A percentile compares a stretch with the other conserved stretches of the same genome.
phyloP scores from a whole-genome alignment of 2,329 filamentous ascomycete species.

The Metarhizium album region DNA sequence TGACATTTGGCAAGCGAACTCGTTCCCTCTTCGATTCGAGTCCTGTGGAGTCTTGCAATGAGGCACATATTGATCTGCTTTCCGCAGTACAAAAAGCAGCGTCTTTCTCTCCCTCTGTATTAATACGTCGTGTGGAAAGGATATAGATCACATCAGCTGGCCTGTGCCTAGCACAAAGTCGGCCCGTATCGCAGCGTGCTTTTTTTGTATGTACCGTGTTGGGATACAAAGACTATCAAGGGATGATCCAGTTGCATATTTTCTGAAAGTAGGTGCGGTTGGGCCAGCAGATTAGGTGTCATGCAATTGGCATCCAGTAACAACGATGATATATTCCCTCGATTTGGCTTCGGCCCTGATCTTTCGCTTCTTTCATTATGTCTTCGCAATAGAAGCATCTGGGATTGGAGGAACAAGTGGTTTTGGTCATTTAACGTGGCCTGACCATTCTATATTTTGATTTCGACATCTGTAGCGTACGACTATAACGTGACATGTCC shows the following conservation, averaged over 20 bases:
- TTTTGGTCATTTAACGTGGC: background rate
- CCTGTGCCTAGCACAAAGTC: background rate
- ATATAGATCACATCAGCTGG: conserved; percentile 13
- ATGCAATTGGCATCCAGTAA: background rate
- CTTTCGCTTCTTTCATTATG: background rate
- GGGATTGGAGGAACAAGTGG: background rate
- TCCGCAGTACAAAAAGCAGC: conserved; percentile 7
- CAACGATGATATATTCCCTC: background rate
- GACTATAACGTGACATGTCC: background rate
- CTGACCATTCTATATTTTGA: background rate
- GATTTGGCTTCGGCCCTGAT: background rate
- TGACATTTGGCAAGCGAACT: conserved; percentile 12
- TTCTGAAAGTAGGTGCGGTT: background rate
- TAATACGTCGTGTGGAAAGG: conserved; percentile 16
- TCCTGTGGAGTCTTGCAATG: conserved; percentile 7
- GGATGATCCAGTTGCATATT: background rate
- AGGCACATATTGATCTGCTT: conserved; percentile 9
- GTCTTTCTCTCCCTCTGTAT: conserved; percentile 17
- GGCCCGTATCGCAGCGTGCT: background rate
- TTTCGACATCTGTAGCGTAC: background rate
- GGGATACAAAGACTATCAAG: background rate
- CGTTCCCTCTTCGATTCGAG: background rate
- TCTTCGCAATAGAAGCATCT: background rate
- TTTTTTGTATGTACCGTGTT: background rate
- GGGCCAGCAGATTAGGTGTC: background rate